Evolutionary conservation across 768 basidiomycete species (phyloP), one percentile per base, ranked within the genome.

Genomic region (Pulveroboletus sp.): DNA sequence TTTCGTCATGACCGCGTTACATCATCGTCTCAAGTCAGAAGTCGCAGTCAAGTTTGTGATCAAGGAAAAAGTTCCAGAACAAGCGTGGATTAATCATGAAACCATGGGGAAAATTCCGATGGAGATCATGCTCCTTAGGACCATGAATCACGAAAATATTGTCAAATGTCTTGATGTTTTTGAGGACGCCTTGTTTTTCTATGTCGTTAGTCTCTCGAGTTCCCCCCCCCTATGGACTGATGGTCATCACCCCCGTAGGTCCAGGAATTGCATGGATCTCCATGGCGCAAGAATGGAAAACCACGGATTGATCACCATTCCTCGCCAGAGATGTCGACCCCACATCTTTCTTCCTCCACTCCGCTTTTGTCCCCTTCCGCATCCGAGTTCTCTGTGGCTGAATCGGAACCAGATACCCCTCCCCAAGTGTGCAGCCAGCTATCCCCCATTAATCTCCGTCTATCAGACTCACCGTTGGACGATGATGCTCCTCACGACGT

Each of bases 1-100:
- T 2, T 96, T 97, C 65, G 94, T 97, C 26, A 89, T 95, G 79
- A 86, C 87, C 3, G 93, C 91, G 9, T 70, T 74, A 32, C 81
- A 89, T 62, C 81, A 79, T 12, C 58, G 56, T 28, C 75, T 78
- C 40, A 75, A 75, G 0, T 67, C 73, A 50, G 88, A 93, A 64
- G 93, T 93, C 46, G 93, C 93, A 0, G 88, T 96, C 68, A 97
- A 97, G 71, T 96, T 97, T 67, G 93, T 97, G 62, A 81, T 88
- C 72, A 93, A 91, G 68, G 77, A 73, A 45, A 78, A 81, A 53
- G 75, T 84, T 1, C 79, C 79, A 0, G 75, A 76, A 15, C 75
- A 77, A 51, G 69, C 68, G 6, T 68, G 72, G 74, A 74, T 85
- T 70, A 69, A 82, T 45, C 82, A 89, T 63, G 75, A 81, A 43